These are phyloP conservation scores for Metrosideros polymorpha DNA, from an alignment of 441 rosid species.

Conservation along the genomic window DNA sequence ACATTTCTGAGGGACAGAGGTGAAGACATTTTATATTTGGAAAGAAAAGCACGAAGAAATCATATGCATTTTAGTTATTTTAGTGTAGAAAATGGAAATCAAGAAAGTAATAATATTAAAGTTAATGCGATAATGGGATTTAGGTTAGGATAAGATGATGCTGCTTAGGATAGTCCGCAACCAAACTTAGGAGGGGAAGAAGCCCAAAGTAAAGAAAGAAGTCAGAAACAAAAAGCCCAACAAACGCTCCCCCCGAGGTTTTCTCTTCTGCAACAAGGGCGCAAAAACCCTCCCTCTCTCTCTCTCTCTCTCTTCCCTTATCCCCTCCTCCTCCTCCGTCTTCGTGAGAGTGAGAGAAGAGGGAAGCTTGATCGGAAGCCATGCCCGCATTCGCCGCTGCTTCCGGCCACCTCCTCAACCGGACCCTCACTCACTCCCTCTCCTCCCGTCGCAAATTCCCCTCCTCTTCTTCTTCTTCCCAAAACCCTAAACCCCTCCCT, in stretches of 20 bases:
- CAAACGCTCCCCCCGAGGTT: not conserved
- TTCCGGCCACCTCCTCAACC: conserved; percentile 19
- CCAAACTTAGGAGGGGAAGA: no score
- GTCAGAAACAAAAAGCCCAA: not conserved
- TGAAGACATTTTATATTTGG: no score
- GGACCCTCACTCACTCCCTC: conserved; percentile 18
- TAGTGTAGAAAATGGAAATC: no score
- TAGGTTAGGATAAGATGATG: no score
- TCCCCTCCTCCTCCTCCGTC: not conserved
- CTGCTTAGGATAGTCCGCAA: not conserved
- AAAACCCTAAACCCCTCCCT: conserved; percentile 23
- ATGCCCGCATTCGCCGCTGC: conserved; percentile 42
- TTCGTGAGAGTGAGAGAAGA: not conserved
- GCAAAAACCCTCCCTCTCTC: not conserved
- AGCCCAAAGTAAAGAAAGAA: not conserved
- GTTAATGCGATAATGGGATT: no score
- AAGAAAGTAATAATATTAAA: no score
- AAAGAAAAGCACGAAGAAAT: no score
- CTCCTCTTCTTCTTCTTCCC: conserved; percentile 24
- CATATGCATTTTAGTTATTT: no score
- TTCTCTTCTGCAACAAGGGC: not conserved
- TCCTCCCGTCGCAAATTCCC: conserved; percentile 13
- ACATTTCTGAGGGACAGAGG: no score
- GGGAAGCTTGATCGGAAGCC: not conserved
- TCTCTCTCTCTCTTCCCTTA: not conserved